Base-by-base conservation (phyloP, 305 asterid genomes). In the Lippia alba region DNA sequence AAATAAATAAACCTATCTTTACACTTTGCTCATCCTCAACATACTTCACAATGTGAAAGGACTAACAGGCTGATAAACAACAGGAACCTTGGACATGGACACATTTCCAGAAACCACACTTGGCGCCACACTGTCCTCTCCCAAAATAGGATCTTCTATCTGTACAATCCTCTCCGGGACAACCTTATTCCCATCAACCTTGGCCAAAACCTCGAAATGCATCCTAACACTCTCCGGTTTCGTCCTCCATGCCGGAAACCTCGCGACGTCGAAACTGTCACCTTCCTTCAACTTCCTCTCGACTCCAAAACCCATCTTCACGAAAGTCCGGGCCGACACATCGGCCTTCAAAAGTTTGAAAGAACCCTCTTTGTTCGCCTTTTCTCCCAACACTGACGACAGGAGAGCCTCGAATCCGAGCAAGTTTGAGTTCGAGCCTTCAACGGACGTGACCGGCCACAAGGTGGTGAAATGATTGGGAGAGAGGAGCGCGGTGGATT, bases 121-220 rank as follows among this genome's bases (percentile, higher is more conserved):
- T 0, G 82, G 74, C 20, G 87, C 78, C 58, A 76, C 79, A 1
- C 75, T 70, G 58, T 87, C 89, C 83, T 87, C 96, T 3, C 78
- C 80, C 15, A 63, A 59, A 46, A 82, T 83, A 0, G 91, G 91
- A 56, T 85, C 67, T 18, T 85, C 67, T 18, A 89, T 80, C 83
- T 79, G 93, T 48, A 83, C 73, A 19, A 89, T 76, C 78, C 80
- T 85, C 86, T 89, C 93, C 0, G 90, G 87, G 9, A 87, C 87
- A 59, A 89, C 88, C 74, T 89, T 85, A 64, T 81, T 80, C 36
- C 93, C 96, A 10, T 89, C 93, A 4, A 89, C 85, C 79, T 87
- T 89, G 8, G 87, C 96, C 86, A 89, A 72, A 51, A 89, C 96
- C 80, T 87, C 96, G 77, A 89, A 89, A 78, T 87, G 93, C 93